Evolutionary conservation across 1,284 basidiomycete genomes (phyloP).

Genomic region (Malassezia slooffiae): DNA sequence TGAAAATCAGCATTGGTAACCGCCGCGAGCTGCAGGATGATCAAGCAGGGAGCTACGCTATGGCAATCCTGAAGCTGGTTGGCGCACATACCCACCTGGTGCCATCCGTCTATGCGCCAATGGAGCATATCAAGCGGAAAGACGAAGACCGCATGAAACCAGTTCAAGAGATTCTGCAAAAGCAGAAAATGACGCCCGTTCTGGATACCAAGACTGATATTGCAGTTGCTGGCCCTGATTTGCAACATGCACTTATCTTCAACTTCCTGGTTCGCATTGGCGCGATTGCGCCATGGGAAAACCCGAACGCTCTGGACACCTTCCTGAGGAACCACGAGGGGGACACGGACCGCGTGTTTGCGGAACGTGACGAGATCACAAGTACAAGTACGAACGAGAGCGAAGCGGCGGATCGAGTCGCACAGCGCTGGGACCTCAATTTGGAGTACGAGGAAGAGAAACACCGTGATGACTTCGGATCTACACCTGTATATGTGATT

Average conservation of each 20-base stretch:
- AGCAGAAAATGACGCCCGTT: too few species aligned
- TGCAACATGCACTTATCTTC: constrained; percentile 26
- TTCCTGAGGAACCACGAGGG: constrained; percentile 14
- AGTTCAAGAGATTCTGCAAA: too few species aligned
- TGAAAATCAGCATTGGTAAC: constrained; percentile 57
- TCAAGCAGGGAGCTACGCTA: constrained; percentile 54
- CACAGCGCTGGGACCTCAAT: not conserved
- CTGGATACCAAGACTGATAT: not conserved
- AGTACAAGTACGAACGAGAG: too few species aligned
- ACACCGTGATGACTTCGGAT: constrained; percentile 54
- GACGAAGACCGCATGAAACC: not conserved
- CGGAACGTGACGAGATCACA: not conserved
- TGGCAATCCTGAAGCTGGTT: constrained; percentile 58
- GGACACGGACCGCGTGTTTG: constrained; percentile 1
- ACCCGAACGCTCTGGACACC: constrained; percentile 23
- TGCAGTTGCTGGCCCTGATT: constrained; percentile 13
- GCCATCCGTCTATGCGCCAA: constrained; percentile 11
- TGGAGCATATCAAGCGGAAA: not conserved
- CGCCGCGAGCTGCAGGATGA: constrained; percentile 57
- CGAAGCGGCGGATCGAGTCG: too few species aligned
- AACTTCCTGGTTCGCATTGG: constrained; percentile 24
- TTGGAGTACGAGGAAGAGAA: constrained; percentile 1
- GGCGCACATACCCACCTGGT: constrained; percentile 26
- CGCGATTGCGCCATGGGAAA: constrained; percentile 28
- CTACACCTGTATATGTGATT: constrained; percentile 69